Conservation (phyloP, 345 rosid genomes). For the Rhizophora apiculata region DNA sequence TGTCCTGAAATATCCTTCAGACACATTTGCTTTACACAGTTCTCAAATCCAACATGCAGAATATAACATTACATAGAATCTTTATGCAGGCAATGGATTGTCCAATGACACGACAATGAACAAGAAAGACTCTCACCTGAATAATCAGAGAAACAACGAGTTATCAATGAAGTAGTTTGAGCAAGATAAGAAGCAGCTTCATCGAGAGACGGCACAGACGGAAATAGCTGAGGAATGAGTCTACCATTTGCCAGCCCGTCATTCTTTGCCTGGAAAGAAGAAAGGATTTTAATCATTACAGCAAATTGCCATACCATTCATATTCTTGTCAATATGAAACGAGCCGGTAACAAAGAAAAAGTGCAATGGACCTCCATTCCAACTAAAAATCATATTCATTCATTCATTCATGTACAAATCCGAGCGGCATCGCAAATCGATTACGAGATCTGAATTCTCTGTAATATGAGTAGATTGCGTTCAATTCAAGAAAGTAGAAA, state of each 20-base stretch:
- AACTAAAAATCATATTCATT: not conserved
- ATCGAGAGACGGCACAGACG: constrained; percentile 46
- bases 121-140: constrained; percentile 36
- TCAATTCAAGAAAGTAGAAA: not conserved
- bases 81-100: no score
- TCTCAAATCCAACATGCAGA: no score
- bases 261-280: constrained; percentile 18
- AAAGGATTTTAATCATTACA: not conserved
- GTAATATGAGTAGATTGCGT: no score
- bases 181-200: constrained; percentile 55
- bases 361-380: not conserved
- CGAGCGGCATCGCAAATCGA: not conserved
- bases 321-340: no score
- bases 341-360: no score
- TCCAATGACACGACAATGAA: not conserved
- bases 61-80: no score
- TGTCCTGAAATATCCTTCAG: no score
- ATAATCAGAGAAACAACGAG: constrained; percentile 53
- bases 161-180: constrained; percentile 55
- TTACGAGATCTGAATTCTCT: no score
- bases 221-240: constrained; percentile 38
- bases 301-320: no score
- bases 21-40: no score
- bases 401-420: not conserved
- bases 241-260: constrained; percentile 25